Percentiles rank a stretch among this genome's conserved stretches.
phyloP scores from a whole-genome alignment of 257 asterid genomes.

The Coffea eugenioides region DNA sequence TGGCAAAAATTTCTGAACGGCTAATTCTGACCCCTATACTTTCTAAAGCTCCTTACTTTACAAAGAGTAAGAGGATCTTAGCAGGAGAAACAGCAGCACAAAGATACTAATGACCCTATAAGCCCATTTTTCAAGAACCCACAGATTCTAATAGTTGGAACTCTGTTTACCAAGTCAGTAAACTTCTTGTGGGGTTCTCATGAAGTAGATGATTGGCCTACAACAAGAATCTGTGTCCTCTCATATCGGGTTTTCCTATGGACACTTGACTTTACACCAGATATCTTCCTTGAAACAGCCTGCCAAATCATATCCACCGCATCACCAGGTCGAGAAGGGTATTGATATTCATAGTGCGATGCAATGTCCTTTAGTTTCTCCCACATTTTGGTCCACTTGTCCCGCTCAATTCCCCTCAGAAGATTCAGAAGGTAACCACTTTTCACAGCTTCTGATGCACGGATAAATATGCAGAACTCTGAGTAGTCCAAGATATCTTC shows the following conservation, averaged over 20 bases:
- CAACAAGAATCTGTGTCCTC: slow-evolving; percentile 35
- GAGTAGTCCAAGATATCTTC: slow-evolving; percentile 76
- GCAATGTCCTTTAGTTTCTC: slow-evolving; percentile 46
- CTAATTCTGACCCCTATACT: slow-evolving; percentile 3
- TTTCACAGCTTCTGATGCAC: slow-evolving; percentile 53
- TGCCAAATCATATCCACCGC: slow-evolving; percentile 97
- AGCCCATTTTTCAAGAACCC: background rate
- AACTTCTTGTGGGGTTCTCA: background rate
- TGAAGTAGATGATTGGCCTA: slow-evolving; percentile 2
- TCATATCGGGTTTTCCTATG: slow-evolving; percentile 59
- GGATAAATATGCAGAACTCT: slow-evolving; percentile 64
- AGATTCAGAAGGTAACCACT: slow-evolving; percentile 60
- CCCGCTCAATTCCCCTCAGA: slow-evolving; percentile 54
- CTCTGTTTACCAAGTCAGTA: background rate
- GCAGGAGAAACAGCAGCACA: background rate
- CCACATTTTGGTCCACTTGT: slow-evolving; percentile 79
- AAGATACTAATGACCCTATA: background rate
- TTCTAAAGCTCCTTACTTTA: background rate
- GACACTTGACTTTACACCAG: slow-evolving; percentile 30
- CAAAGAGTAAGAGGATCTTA: background rate
- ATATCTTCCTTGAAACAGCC: slow-evolving; percentile 54
- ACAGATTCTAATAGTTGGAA: background rate
- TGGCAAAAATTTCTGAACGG: background rate
- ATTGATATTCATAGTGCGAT: slow-evolving; percentile 59
- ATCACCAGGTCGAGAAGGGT: slow-evolving; percentile 57